Evolutionary conservation across 2,329 filamentous ascomycete genomes (phyloP), one percentile per base, ranked within the genome.

Genomic region (Fusarium luffae): DNA sequence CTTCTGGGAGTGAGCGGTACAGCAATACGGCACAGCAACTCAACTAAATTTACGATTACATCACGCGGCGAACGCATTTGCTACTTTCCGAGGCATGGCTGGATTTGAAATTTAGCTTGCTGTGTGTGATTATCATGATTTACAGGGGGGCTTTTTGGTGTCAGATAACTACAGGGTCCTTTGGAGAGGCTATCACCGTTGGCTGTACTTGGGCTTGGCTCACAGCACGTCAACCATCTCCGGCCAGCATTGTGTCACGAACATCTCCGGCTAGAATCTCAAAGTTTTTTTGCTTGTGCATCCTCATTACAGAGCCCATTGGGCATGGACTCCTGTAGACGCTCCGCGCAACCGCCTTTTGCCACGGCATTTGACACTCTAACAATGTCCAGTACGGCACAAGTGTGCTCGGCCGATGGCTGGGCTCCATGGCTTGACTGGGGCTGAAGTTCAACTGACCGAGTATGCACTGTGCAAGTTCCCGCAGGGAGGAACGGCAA

Each of bases 21-120:
- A 40, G 19, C 25, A 62, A 23, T 52, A 60, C 48, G 60, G 67
- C 67, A 47, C 58, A 63, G 46, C 34, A 58, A 47, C 49, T 51
- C 40, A 58, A 47, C 52, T 51, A 34, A 41, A 47, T 40, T 59
- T 34, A 54, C 60, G 21, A 57, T 58, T 50, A 57, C 67, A 59
- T 64, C 68, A 66, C 68, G 59, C 55, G 63, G 68, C 59, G 63
- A 68, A 56, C 54, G 54, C 63, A 69, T 55, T 55, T 67, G 58
- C 51, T 65, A 55, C 57, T 61, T 68, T 56, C 68, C 63, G 68
- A 50, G 59, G 63, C 63, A 68, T 52, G 68, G 59, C 43, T 63
- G 56, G 40, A 62, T 57, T 19, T 28, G 11, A 54, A 40, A 49
- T 40, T 43, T 23, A 55, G 42, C 19, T 60, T 47, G 13, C 34